Conservation (phyloP, 257 asterid species). For the Solanum ossicruentum region DNA sequence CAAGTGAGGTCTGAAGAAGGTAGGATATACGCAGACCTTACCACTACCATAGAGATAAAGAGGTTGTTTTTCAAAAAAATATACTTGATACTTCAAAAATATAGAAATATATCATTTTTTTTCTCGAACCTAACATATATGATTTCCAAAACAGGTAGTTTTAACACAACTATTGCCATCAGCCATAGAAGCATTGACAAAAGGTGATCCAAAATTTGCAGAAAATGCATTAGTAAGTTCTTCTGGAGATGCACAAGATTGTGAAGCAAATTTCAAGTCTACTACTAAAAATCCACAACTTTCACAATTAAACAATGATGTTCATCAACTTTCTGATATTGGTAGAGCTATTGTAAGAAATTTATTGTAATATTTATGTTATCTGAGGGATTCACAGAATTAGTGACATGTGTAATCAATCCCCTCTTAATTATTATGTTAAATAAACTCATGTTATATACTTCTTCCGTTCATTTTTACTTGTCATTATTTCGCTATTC, state of each 20-base stretch:
- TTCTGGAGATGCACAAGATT: conserved; percentile 5
- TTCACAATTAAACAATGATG: neutral
- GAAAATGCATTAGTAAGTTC: conserved; percentile 12
- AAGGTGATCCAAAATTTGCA: conserved; percentile 23
- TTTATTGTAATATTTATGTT: conserved; percentile 13
- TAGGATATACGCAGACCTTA: too few species aligned
- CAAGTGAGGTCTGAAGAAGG: too few species aligned
- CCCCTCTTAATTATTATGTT: neutral
- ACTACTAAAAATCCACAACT: neutral
- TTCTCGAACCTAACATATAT: neutral
- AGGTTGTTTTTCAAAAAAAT: too few species aligned
- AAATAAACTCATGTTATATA: neutral
- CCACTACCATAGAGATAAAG: too few species aligned
- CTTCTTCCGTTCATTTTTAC: too few species aligned
- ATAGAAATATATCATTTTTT: neutral
- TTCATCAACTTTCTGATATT: conserved; percentile 30
- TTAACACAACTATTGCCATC: neutral
- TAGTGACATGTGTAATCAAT: neutral
- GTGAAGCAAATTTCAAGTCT: conserved; percentile 3
- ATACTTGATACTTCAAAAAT: neutral
- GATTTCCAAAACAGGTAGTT: neutral
- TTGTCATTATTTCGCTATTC: too few species aligned
- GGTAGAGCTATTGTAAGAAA: conserved; percentile 24
- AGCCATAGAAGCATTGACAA: conserved; percentile 17
- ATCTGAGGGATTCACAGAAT: neutral